Evolutionary conservation across 1,139 yeast species (phyloP).

Genomic region (Candida sp.): DNA sequence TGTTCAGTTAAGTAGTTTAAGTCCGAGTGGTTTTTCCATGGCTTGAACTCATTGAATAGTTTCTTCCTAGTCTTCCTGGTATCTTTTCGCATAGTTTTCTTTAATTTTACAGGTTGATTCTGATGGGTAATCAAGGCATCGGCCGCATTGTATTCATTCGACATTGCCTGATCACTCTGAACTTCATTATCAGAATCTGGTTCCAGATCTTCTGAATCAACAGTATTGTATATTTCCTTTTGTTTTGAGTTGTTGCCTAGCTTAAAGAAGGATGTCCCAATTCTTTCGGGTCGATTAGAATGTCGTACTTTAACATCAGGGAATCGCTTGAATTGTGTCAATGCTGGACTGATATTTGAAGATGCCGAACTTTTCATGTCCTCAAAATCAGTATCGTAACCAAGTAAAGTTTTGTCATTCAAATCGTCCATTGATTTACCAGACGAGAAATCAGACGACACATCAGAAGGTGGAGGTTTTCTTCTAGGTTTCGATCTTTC

Average conservation of each 20-base stretch:
- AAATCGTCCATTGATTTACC: not conserved
- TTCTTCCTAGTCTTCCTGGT: slow-evolving; percentile 38
- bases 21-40: slow-evolving; percentile 88
- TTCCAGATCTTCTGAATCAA: slow-evolving; percentile 14
- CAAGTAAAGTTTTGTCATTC: not conserved
- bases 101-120: slow-evolving; percentile 40
- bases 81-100: slow-evolving; percentile 68
- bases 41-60: slow-evolving; percentile 82
- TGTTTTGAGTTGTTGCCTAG: slow-evolving; percentile 14
- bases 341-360: not conserved
- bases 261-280: slow-evolving; percentile 1
- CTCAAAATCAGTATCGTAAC: slow-evolving; percentile 7
- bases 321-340: slow-evolving; percentile 22
- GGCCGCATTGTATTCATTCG: slow-evolving; percentile 5
- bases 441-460: not conserved
- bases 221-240: slow-evolving; percentile 13
- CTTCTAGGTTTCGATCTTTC: slow-evolving; percentile 13
- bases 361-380: slow-evolving; percentile 4
- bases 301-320: slow-evolving; percentile 17
- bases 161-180: not conserved
- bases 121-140: slow-evolving; percentile 11
- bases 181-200: slow-evolving; percentile 11
- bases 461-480: slow-evolving; percentile 25
- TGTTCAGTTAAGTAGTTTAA: slow-evolving; percentile 57
- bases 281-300: not conserved